Conservation (phyloP, 768 basidiomycete genomes). For the Calocybe cyanea region DNA sequence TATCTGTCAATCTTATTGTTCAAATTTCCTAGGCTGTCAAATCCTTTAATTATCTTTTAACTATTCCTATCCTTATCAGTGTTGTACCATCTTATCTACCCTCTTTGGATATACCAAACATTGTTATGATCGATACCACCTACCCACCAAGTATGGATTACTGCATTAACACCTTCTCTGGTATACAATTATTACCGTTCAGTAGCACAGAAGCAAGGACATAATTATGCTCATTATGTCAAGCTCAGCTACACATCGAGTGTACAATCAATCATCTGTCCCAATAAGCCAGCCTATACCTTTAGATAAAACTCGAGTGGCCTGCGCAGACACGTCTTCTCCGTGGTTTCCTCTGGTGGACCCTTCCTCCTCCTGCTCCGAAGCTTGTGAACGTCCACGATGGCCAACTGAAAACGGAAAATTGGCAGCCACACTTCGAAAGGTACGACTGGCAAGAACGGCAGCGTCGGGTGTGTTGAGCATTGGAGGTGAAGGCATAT, state of each 20-base stretch:
- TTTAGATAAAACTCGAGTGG: constrained; percentile 74
- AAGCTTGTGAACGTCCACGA: constrained; percentile 33
- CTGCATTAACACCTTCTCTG: too few species aligned
- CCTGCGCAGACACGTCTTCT: constrained; percentile 69
- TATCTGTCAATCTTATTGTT: too few species aligned
- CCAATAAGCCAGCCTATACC: constrained; percentile 98
- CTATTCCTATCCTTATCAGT: too few species aligned
- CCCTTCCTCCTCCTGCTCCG: constrained; percentile 39
- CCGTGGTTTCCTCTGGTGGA: constrained; percentile 41
- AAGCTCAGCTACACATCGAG: too few species aligned
- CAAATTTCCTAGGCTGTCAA: too few species aligned
- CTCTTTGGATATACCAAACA: too few species aligned
- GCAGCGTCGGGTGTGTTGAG: constrained; percentile 76
- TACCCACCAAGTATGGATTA: too few species aligned
- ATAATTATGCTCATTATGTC: constrained; percentile 10
- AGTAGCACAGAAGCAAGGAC: neutral
- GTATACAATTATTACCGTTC: neutral
- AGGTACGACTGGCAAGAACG: constrained; percentile 74
- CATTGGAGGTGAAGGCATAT: constrained; percentile 65
- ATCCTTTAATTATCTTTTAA: too few species aligned
- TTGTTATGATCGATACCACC: too few species aligned
- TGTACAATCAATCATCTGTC: constrained; percentile 52
- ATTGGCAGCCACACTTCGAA: constrained; percentile 71
- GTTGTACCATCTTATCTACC: too few species aligned
- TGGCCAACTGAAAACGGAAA: constrained; percentile 62